phyloP scores from a whole-genome alignment of 2,329 filamentous ascomycete genomes.

The Penicillium aurantiogriseum region DNA sequence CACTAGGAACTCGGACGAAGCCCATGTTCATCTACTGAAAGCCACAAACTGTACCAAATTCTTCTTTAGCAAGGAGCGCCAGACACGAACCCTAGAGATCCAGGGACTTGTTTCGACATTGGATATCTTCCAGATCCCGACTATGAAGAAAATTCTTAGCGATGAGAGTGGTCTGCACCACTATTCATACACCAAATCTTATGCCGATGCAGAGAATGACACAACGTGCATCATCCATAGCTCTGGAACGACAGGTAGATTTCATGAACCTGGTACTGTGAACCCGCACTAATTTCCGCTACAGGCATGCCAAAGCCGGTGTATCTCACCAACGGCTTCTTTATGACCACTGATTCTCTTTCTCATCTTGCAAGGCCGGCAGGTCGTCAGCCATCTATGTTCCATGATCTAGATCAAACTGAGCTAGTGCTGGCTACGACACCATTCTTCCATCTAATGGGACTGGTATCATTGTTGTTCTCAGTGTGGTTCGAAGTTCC shows the following conservation, averaged over 20 bases:
- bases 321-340: conserved; percentile 29
- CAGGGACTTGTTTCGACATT: conserved; percentile 11
- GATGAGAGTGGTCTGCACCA: conserved; percentile 6
- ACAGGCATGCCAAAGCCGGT: conserved; percentile 34
- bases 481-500: conserved; percentile 22
- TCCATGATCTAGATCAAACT: conserved; percentile 7
- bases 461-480: conserved; percentile 16
- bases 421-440: conserved; percentile 20
- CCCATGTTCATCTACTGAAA: conserved; percentile 17
- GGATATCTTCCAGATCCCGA: conserved; percentile 10
- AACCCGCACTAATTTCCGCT: conserved; percentile 15
- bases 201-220: conserved; percentile 26
- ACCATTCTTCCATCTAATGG: conserved; percentile 33
- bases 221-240: conserved; percentile 34
- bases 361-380: conserved; percentile 13
- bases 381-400: conserved; percentile 14
- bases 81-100: conserved; percentile 41
- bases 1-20: conserved; percentile 23
- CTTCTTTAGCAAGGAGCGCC: conserved; percentile 30
- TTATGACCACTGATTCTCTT: conserved; percentile 15
- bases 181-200: conserved; percentile 23
- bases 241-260: conserved; percentile 39
- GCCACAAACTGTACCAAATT: conserved; percentile 19
- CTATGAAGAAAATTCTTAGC: conserved; percentile 10
- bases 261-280: conserved; percentile 17